A percentile compares a stretch with the other conserved stretches of the same genome.
Evolutionary conservation across 2,329 filamentous ascomycete genomes (phyloP).

Genomic region (Nigrospora oryzae): DNA sequence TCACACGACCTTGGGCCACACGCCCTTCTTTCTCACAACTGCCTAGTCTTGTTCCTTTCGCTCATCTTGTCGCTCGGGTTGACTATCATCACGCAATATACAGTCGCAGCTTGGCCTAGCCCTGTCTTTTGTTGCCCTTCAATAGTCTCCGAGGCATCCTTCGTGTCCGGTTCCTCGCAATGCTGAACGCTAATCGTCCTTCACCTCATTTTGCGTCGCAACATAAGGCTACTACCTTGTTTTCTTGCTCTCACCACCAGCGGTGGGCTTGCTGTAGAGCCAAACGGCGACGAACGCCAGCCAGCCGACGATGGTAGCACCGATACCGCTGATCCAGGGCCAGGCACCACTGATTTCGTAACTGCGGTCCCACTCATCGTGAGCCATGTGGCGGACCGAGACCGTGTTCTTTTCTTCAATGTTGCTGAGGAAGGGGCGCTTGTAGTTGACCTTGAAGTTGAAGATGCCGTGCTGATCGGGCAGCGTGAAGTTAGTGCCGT

Average conservation of each 20-base stretch:
- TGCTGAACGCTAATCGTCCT: no score
- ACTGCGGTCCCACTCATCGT: slow-evolving; percentile 91
- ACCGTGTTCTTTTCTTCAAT: slow-evolving; percentile 93
- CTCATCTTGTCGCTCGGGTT: no score
- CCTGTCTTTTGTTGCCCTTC: no score
- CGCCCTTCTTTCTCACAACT: no score
- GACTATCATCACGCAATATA: no score
- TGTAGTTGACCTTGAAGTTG: slow-evolving; percentile 97
- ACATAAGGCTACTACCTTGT: not conserved
- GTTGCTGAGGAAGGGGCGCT: slow-evolving; percentile 81
- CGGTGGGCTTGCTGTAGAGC: slow-evolving; percentile 59
- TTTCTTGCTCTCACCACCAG: slow-evolving; percentile 4
- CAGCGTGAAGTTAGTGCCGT: slow-evolving; percentile 66
- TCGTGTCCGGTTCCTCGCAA: no score
- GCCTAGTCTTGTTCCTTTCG: no score
- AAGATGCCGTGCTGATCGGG: slow-evolving; percentile 99
- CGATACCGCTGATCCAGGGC: slow-evolving; percentile 90
- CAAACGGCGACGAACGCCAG: slow-evolving; percentile 78
- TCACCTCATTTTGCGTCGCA: no score
- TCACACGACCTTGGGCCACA: no score
- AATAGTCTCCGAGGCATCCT: no score
- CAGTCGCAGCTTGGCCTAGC: no score
- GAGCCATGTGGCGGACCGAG: slow-evolving; percentile 90
- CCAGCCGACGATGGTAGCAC: slow-evolving; percentile 76
- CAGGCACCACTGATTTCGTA: slow-evolving; percentile 85